Evolutionary conservation across 257 asterid species (phyloP), one percentile per base, ranked within the genome.

Genomic region (Datura wrightii): DNA sequence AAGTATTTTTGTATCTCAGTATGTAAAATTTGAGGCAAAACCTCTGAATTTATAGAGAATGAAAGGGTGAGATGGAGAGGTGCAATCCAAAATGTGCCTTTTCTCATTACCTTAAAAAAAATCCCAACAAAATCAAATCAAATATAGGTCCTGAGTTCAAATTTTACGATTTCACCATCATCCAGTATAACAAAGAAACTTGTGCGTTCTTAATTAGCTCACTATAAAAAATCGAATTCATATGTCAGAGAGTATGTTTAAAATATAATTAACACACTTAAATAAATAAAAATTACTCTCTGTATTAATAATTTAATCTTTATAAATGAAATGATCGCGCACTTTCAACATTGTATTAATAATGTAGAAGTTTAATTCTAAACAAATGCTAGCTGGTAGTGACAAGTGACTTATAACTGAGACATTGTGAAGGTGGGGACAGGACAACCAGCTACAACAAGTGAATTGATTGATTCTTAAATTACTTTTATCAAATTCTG

Each of bases 321-420:
- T n/a, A 16, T 18, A 58, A 58, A n/a, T n/a, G 8, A n/a, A 1
- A 60, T 19, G 37, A 60, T 19, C 37, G 2, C 7, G 9, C 15
- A 9, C 31, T 60, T 60, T 60, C n/a, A 19, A n/a, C 10, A 46
- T 0, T 24, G n/a, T n/a, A 24, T 24, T 24, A 24, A 24, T n/a
- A n/a, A n/a, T n/a, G n/a, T n/a, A n/a, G 31, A 24, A 24, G 58
- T 53, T 13, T 11, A 10, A 15, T 6, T 72, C 84, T 41, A 67
- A 41, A 8, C 18, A 24, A 24, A 24, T 24, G 31, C 31, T 24
- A 24, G 31, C 6, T 39, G 42, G 42, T 4, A 2, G 52, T 54
- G 82, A 50, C 67, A 65, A 90, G 96, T 90, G 97, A 93, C 92
- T 80, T 92, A 91, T 94, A 91, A 90, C 98, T 60, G 88, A 94